Percentiles rank a stretch among this genome's conserved stretches.
Conservation (phyloP, 2,329 filamentous ascomycete genomes). For the Pseudocercospora pini-densiflorae region DNA sequence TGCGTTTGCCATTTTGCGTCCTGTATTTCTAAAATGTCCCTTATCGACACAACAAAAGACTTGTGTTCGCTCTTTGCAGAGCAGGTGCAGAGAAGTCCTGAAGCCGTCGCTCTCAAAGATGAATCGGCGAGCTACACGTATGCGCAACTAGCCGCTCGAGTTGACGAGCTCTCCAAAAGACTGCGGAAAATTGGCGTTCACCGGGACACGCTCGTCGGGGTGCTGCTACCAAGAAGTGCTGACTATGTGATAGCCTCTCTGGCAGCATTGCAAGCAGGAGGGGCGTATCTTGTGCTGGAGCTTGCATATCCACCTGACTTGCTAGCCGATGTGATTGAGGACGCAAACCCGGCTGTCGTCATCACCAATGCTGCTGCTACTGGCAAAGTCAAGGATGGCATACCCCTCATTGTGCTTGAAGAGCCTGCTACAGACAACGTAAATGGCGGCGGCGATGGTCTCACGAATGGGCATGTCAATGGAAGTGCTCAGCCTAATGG, state of each 20-base stretch:
- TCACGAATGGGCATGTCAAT: slow-evolving; percentile 37
- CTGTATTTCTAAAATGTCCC: slow-evolving; percentile 55
- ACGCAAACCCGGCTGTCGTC: slow-evolving; percentile 72
- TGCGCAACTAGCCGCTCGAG: slow-evolving; percentile 70
- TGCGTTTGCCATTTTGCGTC: not conserved
- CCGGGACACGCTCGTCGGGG: slow-evolving; percentile 74
- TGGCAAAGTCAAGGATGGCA: slow-evolving; percentile 65
- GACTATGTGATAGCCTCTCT: slow-evolving; percentile 80
- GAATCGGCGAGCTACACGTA: slow-evolving; percentile 71
- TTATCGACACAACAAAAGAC: slow-evolving; percentile 74
- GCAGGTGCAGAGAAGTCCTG: slow-evolving; percentile 70
- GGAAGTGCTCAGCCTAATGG: not conserved
- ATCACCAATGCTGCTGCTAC: slow-evolving; percentile 70
- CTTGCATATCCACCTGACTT: slow-evolving; percentile 76
- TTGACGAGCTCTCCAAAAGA: slow-evolving; percentile 65
- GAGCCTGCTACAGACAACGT: slow-evolving; percentile 42
- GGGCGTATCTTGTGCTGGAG: slow-evolving; percentile 80
- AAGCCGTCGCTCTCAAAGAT: slow-evolving; percentile 74
- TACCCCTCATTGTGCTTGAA: slow-evolving; percentile 70
- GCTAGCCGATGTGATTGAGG: slow-evolving; percentile 75
- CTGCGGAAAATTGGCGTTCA: slow-evolving; percentile 71
- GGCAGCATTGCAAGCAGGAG: slow-evolving; percentile 76
- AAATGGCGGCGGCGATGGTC: slow-evolving; percentile 41
- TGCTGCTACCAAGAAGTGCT: slow-evolving; percentile 74
- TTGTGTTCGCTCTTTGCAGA: slow-evolving; percentile 71